phyloP scores from a whole-genome alignment of 192 early-diverging fungal genomes.

The Chytriomyces confervae region DNA sequence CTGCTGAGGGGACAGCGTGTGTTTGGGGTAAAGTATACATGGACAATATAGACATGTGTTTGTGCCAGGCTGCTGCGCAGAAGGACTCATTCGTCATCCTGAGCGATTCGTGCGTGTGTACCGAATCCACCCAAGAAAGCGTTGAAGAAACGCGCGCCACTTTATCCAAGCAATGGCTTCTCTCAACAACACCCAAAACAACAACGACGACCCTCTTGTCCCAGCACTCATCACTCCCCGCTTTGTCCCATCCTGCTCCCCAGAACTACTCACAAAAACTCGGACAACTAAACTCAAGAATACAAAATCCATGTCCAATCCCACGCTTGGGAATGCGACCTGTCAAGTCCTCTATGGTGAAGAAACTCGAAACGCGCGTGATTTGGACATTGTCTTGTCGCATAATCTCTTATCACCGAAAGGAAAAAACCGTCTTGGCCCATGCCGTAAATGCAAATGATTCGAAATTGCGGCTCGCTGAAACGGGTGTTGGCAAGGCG shows the following conservation, averaged over 20 bases:
- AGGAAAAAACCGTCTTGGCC: slow-evolving; percentile 85
- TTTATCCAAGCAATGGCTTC: slow-evolving; percentile 18
- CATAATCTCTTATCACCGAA: slow-evolving; percentile 67
- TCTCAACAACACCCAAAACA: slow-evolving; percentile 23
- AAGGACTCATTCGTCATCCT: slow-evolving; percentile 15
- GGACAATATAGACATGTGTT: slow-evolving; percentile 56
- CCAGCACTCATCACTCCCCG: slow-evolving; percentile 88
- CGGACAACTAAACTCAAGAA: slow-evolving; percentile 67
- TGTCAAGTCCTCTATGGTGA: slow-evolving; percentile 9
- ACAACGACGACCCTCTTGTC: slow-evolving; percentile 27
- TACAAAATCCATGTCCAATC: slow-evolving; percentile 80
- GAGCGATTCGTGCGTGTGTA: slow-evolving; percentile 77
- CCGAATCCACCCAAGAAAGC: slow-evolving; percentile 74
- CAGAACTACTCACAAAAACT: slow-evolving; percentile 69
- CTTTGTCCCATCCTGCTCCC: slow-evolving; percentile 82
- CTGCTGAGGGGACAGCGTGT: too few species aligned
- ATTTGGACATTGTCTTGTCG: slow-evolving; percentile 57
- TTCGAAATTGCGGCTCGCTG: slow-evolving; percentile 57
- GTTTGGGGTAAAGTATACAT: slow-evolving; percentile 97
- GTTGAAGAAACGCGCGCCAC: slow-evolving; percentile 63
- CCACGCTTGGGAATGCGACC: slow-evolving; percentile 54
- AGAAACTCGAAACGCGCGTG: neutral
- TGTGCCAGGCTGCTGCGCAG: neutral
- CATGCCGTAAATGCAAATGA: slow-evolving; percentile 90
- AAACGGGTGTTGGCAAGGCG: slow-evolving; percentile 74